Percentiles rank a stretch among this genome's conserved stretches.
phyloP scores from a whole-genome alignment of 2,329 filamentous ascomycete genomes.

The Colletotrichum euphorbiae region DNA sequence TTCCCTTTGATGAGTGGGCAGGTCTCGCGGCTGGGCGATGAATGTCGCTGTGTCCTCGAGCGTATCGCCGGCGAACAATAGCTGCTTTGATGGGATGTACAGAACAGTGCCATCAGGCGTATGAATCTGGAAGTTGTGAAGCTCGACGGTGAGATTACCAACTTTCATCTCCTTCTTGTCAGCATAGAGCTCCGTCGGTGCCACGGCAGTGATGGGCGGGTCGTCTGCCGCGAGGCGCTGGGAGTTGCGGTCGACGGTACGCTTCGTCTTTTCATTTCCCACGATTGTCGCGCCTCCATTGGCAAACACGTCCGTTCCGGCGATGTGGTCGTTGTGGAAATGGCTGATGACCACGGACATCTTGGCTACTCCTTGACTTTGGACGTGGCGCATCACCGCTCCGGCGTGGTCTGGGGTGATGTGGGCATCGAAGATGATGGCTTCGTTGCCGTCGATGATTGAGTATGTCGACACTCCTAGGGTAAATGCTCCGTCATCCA shows the following conservation, averaged over 20 bases:
- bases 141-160: conserved; percentile 27
- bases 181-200: conserved; percentile 28
- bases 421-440: conserved; percentile 39
- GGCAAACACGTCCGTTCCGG: conserved; percentile 29
- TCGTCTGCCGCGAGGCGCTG: conserved; percentile 29
- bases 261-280: conserved; percentile 26
- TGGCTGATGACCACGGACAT: conserved; percentile 37
- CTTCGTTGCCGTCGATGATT: conserved; percentile 37
- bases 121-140: conserved; percentile 35
- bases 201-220: conserved; percentile 30
- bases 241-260: conserved; percentile 12
- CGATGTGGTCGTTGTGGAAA: conserved; percentile 38
- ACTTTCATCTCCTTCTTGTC: conserved; percentile 24
- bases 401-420: conserved; percentile 38
- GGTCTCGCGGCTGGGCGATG: conserved; percentile 26
- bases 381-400: conserved; percentile 38
- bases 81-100: conserved; percentile 34
- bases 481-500: conserved; percentile 40
- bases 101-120: conserved; percentile 33
- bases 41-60: conserved; percentile 36
- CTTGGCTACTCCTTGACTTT: conserved; percentile 30
- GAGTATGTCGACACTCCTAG: conserved; percentile 38
- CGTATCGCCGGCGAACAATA: conserved; percentile 34
- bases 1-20: conserved; percentile 29
- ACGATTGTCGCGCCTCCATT: conserved; percentile 33